Evolutionary conservation across 495 filamentous ascomycete species (phyloP).

Genomic region (Gamarada debralockiae): DNA sequence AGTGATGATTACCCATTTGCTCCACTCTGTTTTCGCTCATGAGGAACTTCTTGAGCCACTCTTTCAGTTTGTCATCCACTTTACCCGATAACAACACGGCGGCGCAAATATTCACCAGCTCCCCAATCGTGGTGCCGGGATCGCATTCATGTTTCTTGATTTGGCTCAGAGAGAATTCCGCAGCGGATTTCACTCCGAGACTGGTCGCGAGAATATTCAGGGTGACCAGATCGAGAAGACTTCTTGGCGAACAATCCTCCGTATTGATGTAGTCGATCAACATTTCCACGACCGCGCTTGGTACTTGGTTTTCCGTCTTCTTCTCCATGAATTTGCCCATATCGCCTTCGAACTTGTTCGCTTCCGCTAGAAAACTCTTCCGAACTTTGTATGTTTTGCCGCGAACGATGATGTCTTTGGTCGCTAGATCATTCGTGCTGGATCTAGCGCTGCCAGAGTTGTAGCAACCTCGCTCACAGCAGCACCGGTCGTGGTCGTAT

Average conservation of each 20-base stretch:
- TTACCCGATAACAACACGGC: conserved; percentile 10
- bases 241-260: background rate
- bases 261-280: conserved; percentile 21
- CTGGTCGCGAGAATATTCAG: conserved; percentile 17
- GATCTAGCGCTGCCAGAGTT: background rate
- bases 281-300: conserved; percentile 14
- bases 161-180: conserved; percentile 6
- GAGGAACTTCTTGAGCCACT: conserved; percentile 17
- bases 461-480: background rate
- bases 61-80: conserved; percentile 14
- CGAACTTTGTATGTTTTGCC: conserved; percentile 11
- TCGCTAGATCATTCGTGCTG: conserved; percentile 4
- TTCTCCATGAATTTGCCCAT: conserved; percentile 19
- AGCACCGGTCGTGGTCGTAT: background rate
- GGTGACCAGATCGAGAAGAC: conserved; percentile 14
- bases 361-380: conserved; percentile 11
- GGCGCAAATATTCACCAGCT: conserved; percentile 3
- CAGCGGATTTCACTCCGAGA: conserved; percentile 10
- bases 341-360: conserved; percentile 18
- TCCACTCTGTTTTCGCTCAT: background rate
- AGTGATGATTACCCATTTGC: too few relatives aligned
- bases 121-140: background rate
- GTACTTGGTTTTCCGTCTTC: conserved; percentile 18
- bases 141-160: conserved; percentile 9
- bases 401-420: conserved; percentile 19